phyloP scores from a whole-genome alignment of 2,329 filamentous ascomycete species.

The Tolypocladium capitatum region DNA sequence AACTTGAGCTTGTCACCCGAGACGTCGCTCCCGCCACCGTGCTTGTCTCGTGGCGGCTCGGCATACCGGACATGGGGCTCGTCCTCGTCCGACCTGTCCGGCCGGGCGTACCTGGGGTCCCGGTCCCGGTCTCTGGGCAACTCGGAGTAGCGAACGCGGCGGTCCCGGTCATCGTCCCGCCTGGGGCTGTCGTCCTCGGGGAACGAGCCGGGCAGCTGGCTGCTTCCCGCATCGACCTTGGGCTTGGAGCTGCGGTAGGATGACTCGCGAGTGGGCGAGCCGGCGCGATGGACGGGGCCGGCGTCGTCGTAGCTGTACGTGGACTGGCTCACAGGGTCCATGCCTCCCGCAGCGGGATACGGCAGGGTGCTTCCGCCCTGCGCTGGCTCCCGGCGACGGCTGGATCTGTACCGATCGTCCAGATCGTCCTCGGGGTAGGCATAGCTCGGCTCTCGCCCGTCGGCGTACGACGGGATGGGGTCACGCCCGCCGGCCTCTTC shows the following conservation, averaged over 20 bases:
- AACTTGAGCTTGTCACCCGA: conserved; percentile 28
- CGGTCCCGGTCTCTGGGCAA: conserved; percentile 2
- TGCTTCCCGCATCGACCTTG: conserved; percentile 10
- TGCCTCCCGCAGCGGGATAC: conserved; percentile 25
- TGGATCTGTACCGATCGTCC: conserved; percentile 20
- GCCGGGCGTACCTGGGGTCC: conserved; percentile 3
- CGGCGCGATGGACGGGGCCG: conserved; percentile 19
- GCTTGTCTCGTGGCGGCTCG: conserved; percentile 7
- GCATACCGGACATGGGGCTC: conserved; percentile 8
- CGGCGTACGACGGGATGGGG: conserved; percentile 18
- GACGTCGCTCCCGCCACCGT: conserved; percentile 8
- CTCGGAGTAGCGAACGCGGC: conserved; percentile 12
- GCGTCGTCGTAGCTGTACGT: conserved; percentile 27
- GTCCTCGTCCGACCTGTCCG: conserved; percentile 6
- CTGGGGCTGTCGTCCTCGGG: conserved; percentile 15
- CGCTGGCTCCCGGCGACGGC: conserved; percentile 18
- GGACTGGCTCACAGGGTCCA: conserved; percentile 20
- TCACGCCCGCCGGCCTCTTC: conserved; percentile 18
- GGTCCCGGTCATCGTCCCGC: conserved; percentile 8
- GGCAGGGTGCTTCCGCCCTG: conserved; percentile 20
- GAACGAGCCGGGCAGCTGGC: conserved; percentile 18
- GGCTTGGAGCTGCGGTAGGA: conserved; percentile 24
- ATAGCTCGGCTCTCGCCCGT: conserved; percentile 29
- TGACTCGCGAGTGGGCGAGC: conserved; percentile 20
- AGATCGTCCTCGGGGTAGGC: conserved; percentile 29